These are phyloP conservation scores for Aspergillus bertholletiae DNA, from an alignment of 495 filamentous ascomycete genomes.

Conservation along the genomic window DNA sequence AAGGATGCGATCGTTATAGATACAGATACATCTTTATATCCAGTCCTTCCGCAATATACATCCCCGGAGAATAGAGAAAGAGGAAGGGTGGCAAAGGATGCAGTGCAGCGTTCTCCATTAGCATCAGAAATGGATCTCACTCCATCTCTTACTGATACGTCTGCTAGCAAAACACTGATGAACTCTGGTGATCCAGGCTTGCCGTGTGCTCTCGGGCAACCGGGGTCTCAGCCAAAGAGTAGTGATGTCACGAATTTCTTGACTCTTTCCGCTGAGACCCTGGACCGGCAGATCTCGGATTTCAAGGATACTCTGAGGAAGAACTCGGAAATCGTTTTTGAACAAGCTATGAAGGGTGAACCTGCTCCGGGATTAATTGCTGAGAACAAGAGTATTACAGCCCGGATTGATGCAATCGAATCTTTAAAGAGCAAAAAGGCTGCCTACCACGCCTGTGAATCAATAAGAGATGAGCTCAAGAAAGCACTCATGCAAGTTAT, in stretches of 20 bases:
- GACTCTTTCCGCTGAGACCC: conserved; percentile 15
- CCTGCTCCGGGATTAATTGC: conserved; percentile 33
- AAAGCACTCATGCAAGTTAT: conserved; percentile 30
- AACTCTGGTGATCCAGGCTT: conserved; percentile 10
- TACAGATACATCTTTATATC: conserved; percentile 24
- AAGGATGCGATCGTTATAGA: conserved; percentile 18
- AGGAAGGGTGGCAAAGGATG: neutral
- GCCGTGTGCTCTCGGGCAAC: conserved; percentile 19
- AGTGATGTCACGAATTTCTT: conserved; percentile 30
- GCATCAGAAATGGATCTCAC: neutral
- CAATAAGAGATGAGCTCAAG: conserved; percentile 31
- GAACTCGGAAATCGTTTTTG: conserved; percentile 38
- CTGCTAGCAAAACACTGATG: conserved; percentile 2
- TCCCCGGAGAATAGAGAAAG: neutral
- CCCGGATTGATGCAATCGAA: conserved; percentile 34
- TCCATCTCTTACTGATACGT: conserved; percentile 3
- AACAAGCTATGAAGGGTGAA: conserved; percentile 40
- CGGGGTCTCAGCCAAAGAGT: conserved; percentile 12
- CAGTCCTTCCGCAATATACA: conserved; percentile 23
- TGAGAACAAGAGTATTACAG: conserved; percentile 31
- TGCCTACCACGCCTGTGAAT: conserved; percentile 20
- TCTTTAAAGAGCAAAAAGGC: conserved; percentile 24
- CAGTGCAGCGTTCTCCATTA: neutral
- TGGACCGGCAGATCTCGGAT: conserved; percentile 20
- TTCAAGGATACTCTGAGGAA: conserved; percentile 27